Base-by-base conservation (phyloP, 306 rosid species). In the Cicer bijugum region DNA sequence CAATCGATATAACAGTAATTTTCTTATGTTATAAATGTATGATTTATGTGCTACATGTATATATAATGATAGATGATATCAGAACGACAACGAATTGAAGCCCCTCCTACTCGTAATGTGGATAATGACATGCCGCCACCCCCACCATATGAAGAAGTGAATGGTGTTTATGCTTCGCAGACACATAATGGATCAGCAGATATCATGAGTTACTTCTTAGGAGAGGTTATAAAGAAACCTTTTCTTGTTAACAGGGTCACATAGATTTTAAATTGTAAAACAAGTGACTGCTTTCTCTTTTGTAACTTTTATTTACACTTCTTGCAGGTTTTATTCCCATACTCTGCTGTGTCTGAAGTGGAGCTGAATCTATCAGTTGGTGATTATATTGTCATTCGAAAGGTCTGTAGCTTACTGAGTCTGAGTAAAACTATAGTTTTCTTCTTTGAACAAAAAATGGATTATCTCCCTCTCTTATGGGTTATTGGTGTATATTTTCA, bases 11-110 rank as follows among this genome's bases (percentile, higher is more conserved):
- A 47, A 67, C 2, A 14, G 38, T 68, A 60, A 60, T 46, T 70
- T 55, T 81, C 64, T 69, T 50, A 67, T 60, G 63, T 45, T 50
- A 75, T 80, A 58, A 71, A 42, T 56, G 76, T 73, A 57, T 71
- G 46, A 71, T 82, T 47, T 47, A 23, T 71, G 17, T 76, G 75
- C 74, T 55, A 63, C 71, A 11, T 80, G 59, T 78, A 57, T 69
- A 53, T 79, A 28, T 76, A 38, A 66, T 76, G 39, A 75, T 83
- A 94, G 99, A 91, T 94, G 99, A 70, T 86, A 71, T 85, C 92
- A 5, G 99, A 91, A 82, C 85, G 92, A 62, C 97, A 91, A 78
- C 82, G 96, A 56, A 94, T 94, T 72, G 99, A 91, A 84, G 99
- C 97, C 53, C 91, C 97, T 79, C 96, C 97, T 70, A 77, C 76